Conservation (phyloP, 2,329 filamentous ascomycete species). For the Lachnellula suecica region DNA sequence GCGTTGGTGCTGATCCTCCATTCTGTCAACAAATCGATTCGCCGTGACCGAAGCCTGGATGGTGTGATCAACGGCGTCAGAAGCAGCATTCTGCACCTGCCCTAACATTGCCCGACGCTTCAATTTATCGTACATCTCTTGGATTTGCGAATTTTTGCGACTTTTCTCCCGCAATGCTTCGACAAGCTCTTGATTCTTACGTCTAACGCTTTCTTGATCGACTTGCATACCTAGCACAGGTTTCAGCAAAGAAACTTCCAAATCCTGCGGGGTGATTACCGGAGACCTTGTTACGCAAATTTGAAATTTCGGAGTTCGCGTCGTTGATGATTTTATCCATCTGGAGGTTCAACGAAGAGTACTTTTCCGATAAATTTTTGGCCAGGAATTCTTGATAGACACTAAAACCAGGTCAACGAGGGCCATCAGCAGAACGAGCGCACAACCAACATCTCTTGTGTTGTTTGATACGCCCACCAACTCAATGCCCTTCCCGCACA, state of each 20-base stretch:
- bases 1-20: slow-evolving; percentile 18
- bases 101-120: slow-evolving; percentile 55
- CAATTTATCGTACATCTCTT: slow-evolving; percentile 62
- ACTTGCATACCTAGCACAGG: slow-evolving; percentile 48
- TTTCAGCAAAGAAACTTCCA: slow-evolving; percentile 13
- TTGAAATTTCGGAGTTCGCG: slow-evolving; percentile 70
- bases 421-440: slow-evolving; percentile 17
- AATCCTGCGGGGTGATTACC: slow-evolving; percentile 43
- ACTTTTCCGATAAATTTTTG: slow-evolving; percentile 72
- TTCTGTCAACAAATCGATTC: slow-evolving; percentile 26
- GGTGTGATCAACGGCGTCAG: slow-evolving; percentile 46
- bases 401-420: slow-evolving; percentile 39
- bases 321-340: slow-evolving; percentile 74
- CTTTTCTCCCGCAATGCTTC: slow-evolving; percentile 69
- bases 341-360: slow-evolving; percentile 59
- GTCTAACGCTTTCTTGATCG: slow-evolving; percentile 62
- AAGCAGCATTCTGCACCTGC: slow-evolving; percentile 54
- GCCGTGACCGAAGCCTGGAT: slow-evolving; percentile 33
- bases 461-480: slow-evolving; percentile 86
- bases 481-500: slow-evolving; percentile 76
- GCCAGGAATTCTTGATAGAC: slow-evolving; percentile 76
- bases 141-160: slow-evolving; percentile 66
- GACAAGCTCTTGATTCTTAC: slow-evolving; percentile 71
- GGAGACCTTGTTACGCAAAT: slow-evolving; percentile 62
- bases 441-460: slow-evolving; percentile 70